Base-by-base conservation (phyloP, 805 yeast species). In the Metschnikowia lachancei region DNA sequence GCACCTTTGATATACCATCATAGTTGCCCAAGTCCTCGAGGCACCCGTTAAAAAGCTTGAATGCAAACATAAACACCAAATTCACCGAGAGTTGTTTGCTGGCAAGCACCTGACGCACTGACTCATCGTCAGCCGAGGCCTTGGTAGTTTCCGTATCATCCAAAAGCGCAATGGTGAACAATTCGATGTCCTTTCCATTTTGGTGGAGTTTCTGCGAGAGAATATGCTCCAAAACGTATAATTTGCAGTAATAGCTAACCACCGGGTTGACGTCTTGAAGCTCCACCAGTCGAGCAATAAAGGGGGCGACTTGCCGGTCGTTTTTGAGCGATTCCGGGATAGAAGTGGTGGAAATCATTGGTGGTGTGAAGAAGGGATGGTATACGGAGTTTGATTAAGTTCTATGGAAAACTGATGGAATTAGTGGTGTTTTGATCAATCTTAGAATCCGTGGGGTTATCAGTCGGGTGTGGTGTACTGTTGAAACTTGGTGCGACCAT, bases 141-240 rank as follows among this genome's bases (percentile, higher is more conserved):
- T 82, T 83, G 48, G 75, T 66, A 1, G 55, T 48, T 60, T 94
- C 99, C 31, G 94, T 80, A 2, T 77, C 77, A 58, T 85, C 95
- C 45, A 92, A 66, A 37, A 94, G 66, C 2, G 62, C 58, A 39
- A 83, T 67, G 0, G 92, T 87, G 54, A 78, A 80, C 1, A 55
- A 57, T 12, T 87, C 88, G 24, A 78, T 77, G 12, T 76, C 84
- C 7, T 71, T 66, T 49, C 78, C 77, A 1, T 68, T 55, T 18
- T 77, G 67, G 58, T 90, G 96, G 17, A 83, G 67, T 45, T 80
- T 77, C 36, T 76, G 64, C 31, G 73, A 72, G 17, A 92, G 67
- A 3, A 92, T 82, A 56, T 79, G 72, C 62, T 91, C 92, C 2
- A 87, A 83, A 0, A 90, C 87, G 59, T 85, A 83, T 41, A 58